These are phyloP conservation scores for Blattamonas nauphoetae DNA, from an alignment of 78 protist genomes.

Conservation along the genomic window DNA sequence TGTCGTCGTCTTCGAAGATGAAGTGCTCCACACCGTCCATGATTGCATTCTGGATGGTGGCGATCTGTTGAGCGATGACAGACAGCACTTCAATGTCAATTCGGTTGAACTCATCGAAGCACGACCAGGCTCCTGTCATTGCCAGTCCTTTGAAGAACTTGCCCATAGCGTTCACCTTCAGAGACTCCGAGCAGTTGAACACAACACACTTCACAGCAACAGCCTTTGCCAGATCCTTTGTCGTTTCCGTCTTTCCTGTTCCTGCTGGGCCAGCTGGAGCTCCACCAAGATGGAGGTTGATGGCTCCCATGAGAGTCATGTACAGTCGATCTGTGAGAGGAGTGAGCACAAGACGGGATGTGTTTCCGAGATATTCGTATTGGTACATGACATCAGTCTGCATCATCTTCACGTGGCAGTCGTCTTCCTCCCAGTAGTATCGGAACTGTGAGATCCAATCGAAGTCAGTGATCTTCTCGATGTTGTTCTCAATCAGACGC, in stretches of 20 bases:
- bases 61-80: conserved; percentile 51
- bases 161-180: conserved; percentile 46
- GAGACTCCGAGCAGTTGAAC: conserved; percentile 66
- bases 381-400: conserved; percentile 44
- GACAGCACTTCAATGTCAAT: conserved; percentile 50
- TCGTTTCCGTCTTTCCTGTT: conserved; percentile 74
- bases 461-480: conserved; percentile 34
- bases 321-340: conserved; percentile 75
- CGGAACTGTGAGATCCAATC: conserved; percentile 76
- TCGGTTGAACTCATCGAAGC: conserved; percentile 80
- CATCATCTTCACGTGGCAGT: conserved; percentile 28
- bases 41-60: conserved; percentile 56
- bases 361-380: conserved; percentile 82
- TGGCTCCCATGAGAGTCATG: conserved; percentile 72
- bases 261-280: conserved; percentile 86
- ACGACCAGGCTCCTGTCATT: conserved; percentile 68
- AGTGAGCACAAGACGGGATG: conserved; percentile 68
- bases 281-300: conserved; percentile 71
- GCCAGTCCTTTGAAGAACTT: conserved; percentile 70
- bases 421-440: conserved; percentile 57
- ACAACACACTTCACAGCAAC: conserved; percentile 58
- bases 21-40: conserved; percentile 37
- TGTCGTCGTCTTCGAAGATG: conserved; percentile 51
- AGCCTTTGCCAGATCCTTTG: conserved; percentile 66
- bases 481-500: conserved; percentile 8